phyloP scores from a whole-genome alignment of 768 basidiomycete genomes.

The Mycena alexandri region DNA sequence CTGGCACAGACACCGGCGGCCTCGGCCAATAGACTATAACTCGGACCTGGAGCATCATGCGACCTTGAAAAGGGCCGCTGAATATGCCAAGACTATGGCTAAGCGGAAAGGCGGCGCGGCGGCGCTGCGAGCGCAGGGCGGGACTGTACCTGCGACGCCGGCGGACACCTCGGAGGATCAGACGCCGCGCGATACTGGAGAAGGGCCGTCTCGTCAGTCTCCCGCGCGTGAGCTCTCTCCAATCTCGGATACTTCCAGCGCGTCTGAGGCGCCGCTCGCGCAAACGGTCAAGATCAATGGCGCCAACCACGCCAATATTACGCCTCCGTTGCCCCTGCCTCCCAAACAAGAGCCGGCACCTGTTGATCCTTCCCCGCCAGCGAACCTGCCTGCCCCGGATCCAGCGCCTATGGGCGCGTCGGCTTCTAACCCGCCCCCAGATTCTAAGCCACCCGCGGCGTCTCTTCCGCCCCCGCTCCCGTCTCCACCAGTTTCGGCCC shows the following conservation, averaged over 20 bases:
- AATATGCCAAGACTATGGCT: conserved; percentile 50
- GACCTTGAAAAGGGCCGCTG: conserved; percentile 67
- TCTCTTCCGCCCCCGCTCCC: conserved; percentile 12
- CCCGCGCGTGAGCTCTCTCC: conserved; percentile 71
- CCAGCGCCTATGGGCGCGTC: conserved; percentile 17
- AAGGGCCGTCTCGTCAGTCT: conserved; percentile 50
- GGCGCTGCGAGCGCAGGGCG: conserved; percentile 48
- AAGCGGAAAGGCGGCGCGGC: conserved; percentile 64
- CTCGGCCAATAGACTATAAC: conserved; percentile 85
- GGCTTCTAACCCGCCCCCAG: conserved; percentile 33
- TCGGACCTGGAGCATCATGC: conserved; percentile 78
- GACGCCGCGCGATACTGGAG: conserved; percentile 58
- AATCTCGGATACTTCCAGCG: conserved; percentile 79
- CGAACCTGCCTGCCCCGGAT: conserved; percentile 2
- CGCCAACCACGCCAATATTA: conserved; percentile 40
- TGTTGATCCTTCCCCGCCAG: conserved; percentile 5
- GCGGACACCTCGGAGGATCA: conserved; percentile 62
- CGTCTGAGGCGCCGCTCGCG: conserved; percentile 79
- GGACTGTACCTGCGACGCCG: conserved; percentile 54
- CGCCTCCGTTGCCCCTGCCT: conserved; percentile 28
- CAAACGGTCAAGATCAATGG: conserved; percentile 63
- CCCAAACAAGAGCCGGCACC: conserved; percentile 7
- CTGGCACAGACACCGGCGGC: conserved; percentile 89
- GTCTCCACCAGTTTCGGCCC: conserved; percentile 13
- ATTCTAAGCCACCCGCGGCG: not conserved